These are phyloP conservation scores for Epipyxis sp. DNA, from an alignment of 108 stramenopile genomes.

Conservation along the genomic window DNA sequence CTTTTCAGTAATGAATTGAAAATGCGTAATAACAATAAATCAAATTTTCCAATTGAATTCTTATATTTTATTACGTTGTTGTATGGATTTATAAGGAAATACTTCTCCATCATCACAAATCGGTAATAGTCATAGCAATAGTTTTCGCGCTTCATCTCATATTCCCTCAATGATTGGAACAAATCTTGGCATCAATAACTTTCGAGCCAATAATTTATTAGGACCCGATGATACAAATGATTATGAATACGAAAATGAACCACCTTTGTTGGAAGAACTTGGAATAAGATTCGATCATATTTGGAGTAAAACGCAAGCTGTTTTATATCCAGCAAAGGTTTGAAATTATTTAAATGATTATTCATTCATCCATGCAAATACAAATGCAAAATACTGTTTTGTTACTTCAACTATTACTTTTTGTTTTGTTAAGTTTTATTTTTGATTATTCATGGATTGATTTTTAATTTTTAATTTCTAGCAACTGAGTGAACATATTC, in stretches of 20 bases:
- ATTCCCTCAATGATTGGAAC: not conserved
- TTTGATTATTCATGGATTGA: too few species aligned
- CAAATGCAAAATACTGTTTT: too few species aligned
- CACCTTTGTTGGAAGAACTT: conserved; percentile 94
- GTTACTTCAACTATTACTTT: too few species aligned
- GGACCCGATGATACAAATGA: conserved; percentile 33
- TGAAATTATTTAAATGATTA: too few species aligned
- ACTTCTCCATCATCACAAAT: not conserved
- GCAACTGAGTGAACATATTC: conserved; percentile 19
- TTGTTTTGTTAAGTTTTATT: too few species aligned
- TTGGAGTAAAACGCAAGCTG: conserved; percentile 78
- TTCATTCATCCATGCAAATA: too few species aligned
- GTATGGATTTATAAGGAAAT: too few species aligned
- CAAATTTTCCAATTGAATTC: too few species aligned
- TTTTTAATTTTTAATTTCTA: too few species aligned
- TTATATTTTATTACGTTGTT: too few species aligned
- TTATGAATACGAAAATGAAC: conserved; percentile 81
- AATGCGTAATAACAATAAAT: too few species aligned
- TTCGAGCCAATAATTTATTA: not conserved
- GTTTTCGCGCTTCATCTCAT: not conserved
- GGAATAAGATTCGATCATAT: conserved; percentile 93
- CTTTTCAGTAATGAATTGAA: too few species aligned
- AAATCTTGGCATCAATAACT: not conserved
- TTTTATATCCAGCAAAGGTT: conserved; percentile 63
- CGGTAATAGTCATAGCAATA: not conserved